phyloP scores from a whole-genome alignment of 129 eudicot species.

The Saussurea involucrata region DNA sequence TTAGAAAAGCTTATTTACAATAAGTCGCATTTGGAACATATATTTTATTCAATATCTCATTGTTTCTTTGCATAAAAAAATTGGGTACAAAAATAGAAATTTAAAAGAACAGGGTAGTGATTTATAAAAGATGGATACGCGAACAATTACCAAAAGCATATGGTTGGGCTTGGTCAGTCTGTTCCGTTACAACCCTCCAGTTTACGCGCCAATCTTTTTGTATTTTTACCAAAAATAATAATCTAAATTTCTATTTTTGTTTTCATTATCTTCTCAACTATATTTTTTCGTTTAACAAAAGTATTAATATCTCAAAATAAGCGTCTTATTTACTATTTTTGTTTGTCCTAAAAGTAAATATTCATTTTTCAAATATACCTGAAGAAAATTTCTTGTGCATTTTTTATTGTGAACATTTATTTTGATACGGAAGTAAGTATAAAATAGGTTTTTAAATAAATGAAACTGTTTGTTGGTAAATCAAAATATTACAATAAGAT shows the following conservation, averaged over 20 bases:
- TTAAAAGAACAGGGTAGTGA: background rate
- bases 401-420: too few species aligned
- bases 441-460: too few species aligned
- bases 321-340: too few species aligned
- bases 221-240: background rate
- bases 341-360: too few species aligned
- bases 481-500: background rate
- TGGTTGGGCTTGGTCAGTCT: slow-evolving; percentile 24
- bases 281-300: background rate
- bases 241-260: background rate
- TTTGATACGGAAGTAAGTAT: too few species aligned
- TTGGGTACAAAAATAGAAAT: background rate
- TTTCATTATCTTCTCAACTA: background rate
- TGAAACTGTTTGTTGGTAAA: background rate
- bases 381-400: too few species aligned
- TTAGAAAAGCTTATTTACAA: background rate
- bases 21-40: background rate
- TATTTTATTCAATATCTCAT: background rate
- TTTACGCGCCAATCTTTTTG: slow-evolving; percentile 17
- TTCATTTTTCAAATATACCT: too few species aligned
- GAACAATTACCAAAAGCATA: background rate
- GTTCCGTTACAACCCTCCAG: slow-evolving; percentile 17
- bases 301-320: too few species aligned
- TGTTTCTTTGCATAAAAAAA: background rate
- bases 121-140: background rate